phyloP scores from a whole-genome alignment of 1,284 basidiomycete genomes.

The Exsudoporus floridanus region DNA sequence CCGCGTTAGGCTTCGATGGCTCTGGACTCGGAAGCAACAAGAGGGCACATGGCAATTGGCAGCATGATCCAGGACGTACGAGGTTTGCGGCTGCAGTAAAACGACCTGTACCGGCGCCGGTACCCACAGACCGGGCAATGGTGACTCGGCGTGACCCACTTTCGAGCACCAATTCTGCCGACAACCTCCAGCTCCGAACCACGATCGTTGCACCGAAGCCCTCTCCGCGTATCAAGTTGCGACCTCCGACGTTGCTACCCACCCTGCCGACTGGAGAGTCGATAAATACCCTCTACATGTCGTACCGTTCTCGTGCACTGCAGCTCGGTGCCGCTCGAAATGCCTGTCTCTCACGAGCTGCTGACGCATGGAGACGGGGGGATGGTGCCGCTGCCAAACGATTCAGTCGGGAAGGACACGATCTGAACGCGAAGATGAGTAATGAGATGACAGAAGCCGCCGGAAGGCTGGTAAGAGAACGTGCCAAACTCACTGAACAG shows the following conservation, averaged over 20 bases:
- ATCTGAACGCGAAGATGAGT: conserved; percentile 87
- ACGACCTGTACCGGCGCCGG: conserved; percentile 44
- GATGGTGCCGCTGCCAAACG: conserved; percentile 94
- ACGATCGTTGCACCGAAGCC: conserved; percentile 79
- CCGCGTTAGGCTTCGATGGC: conserved; percentile 62
- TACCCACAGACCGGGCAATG: conserved; percentile 37
- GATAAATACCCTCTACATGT: conserved; percentile 81
- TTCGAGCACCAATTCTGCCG: conserved; percentile 49
- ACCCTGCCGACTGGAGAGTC: conserved; percentile 83
- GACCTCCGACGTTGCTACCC: conserved; percentile 80
- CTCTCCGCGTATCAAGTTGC: conserved; percentile 81
- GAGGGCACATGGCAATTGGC: conserved; percentile 42
- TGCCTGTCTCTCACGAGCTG: conserved; percentile 91
- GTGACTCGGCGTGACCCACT: conserved; percentile 56
- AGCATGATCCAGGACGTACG: conserved; percentile 76
- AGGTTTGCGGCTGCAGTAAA: conserved; percentile 85
- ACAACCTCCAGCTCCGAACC: conserved; percentile 61
- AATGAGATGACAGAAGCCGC: conserved; percentile 83
- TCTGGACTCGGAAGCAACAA: conserved; percentile 30
- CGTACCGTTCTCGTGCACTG: conserved; percentile 81
- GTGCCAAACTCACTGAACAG: conserved; percentile 72
- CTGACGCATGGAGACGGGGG: conserved; percentile 91
- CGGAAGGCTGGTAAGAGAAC: conserved; percentile 75
- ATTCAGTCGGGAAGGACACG: conserved; percentile 91
- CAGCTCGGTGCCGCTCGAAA: conserved; percentile 92